Base-by-base conservation (phyloP, 1,284 basidiomycete genomes). In the Athelia sp. region DNA sequence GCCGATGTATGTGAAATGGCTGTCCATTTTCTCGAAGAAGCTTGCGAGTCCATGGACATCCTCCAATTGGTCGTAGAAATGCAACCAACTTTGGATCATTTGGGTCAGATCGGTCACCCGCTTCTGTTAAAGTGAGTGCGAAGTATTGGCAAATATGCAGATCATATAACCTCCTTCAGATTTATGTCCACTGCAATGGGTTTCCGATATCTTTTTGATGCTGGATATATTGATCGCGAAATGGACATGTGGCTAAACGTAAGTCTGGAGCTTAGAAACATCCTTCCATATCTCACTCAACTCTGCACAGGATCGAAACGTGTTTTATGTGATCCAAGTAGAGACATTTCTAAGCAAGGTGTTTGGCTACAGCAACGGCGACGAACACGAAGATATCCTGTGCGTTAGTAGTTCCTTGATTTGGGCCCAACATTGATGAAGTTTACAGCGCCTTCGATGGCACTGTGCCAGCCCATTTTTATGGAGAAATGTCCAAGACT, bases 221-320 rank as follows among this genome's bases (percentile, higher is more conserved):
- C 91, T 19, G 88, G 90, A 17, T 98, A 97, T 61, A 95, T 99
- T 51, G 88, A 94, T 58, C 79, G 89, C 45, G 93, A 98, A 69
- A 90, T 99, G 78, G 93, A 99, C 56, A 80, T 84, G 52, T 99
- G 97, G 97, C 90, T 96, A 61, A 81, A 91, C 64, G 93, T 93
- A 58, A 61, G 86, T 63, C 19, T 3, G 21, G 43, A 19, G 2
- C n/a, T 51, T 31, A 15, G 32, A n/a, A 45, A 34, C 18, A 38
- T 21, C 42, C 44, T 2, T 46, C 45, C 22, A 26, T n/a, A 54
- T 49, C 46, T 60, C 24, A 58, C 31, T 40, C 21, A 35, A 15
- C 47, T 24, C 8, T 45, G 26, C 45, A 18, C 56, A 93, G 90
- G 88, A 90, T 64, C 86, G 90, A 35, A 96, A 96, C 57, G 77